phyloP scores from a whole-genome alignment of 352 stramenopile genomes.

The Albugo candida region DNA sequence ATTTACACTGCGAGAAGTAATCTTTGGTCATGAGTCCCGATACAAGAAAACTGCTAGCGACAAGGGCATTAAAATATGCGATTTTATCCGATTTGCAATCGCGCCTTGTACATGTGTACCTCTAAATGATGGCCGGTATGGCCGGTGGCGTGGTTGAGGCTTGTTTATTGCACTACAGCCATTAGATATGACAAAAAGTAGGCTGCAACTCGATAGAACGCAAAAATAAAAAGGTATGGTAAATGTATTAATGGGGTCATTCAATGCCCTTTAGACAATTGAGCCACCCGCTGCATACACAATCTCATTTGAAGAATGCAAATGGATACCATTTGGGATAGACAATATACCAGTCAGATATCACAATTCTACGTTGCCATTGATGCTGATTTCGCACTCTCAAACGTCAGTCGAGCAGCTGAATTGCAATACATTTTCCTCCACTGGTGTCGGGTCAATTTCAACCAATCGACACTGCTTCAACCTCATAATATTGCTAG shows the following conservation, averaged over 20 bases:
- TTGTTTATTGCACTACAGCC: slow-evolving; percentile 63
- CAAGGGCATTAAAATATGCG: slow-evolving; percentile 53
- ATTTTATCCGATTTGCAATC: slow-evolving; percentile 50
- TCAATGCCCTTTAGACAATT: slow-evolving; percentile 55
- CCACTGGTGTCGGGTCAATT: too few species aligned
- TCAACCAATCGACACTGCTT: too few species aligned
- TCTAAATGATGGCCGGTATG: slow-evolving; percentile 78
- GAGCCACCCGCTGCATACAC: slow-evolving; percentile 73
- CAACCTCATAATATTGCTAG: too few species aligned
- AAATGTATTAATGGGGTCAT: slow-evolving; percentile 58
- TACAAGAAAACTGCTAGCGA: too few species aligned
- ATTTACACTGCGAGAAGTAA: too few species aligned
- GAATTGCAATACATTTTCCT: too few species aligned
- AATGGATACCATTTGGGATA: slow-evolving; percentile 63
- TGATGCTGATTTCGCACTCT: too few species aligned
- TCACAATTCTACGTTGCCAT: slow-evolving; percentile 56
- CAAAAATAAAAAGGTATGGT: slow-evolving; percentile 76
- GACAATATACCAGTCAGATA: slow-evolving; percentile 83
- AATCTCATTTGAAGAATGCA: slow-evolving; percentile 44
- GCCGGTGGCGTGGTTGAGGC: slow-evolving; percentile 69
- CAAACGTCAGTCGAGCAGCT: too few species aligned
- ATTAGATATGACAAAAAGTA: slow-evolving; percentile 73
- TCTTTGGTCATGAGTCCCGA: too few species aligned
- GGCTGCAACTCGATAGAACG: slow-evolving; percentile 50
- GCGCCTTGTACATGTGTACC: slow-evolving; percentile 37